Base-by-base conservation (phyloP, 192 early-diverging fungal genomes). In the Coemansia sp. region DNA sequence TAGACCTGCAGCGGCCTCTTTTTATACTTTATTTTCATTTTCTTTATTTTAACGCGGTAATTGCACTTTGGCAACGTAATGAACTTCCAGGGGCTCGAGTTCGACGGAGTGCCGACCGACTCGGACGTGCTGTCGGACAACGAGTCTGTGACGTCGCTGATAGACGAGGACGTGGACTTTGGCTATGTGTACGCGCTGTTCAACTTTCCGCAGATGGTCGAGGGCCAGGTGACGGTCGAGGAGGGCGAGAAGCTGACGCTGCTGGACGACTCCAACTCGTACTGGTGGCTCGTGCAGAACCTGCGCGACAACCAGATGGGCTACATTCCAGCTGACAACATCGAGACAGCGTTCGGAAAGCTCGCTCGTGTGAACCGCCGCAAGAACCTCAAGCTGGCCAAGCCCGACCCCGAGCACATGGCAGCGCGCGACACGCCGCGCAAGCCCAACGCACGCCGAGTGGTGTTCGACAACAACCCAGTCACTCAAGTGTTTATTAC, bases 311-410 rank as follows among this genome's bases (percentile, higher is more conserved):
- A 70, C 63, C 71, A 85, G 69, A 87, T 91, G 68, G 90, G 90
- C n/a, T 91, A 90, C 65, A 88, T 91, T 36, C 90, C 90, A 3
- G 90, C 90, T 7, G 90, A 91, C 64, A 91, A 75, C 65, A 69
- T 77, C 26, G 81, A 84, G 72, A 88, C 88, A 1, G 84, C 87
- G 4, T 81, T 67, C 47, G 87, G 88, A 53, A 83, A 85, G 56
- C 78, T 87, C 28, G 89, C 89, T 3, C 84, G 89, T 31, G 77
- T 91, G 57, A 89, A 91, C 72, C 84, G 85, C 58, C 69, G 73
- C 48, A 73, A 75, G 49, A 90, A 90, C 75, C 79, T 90, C 31
- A 80, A 83, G 71, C 60, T 71, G 23, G 71, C 66, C 55, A 66
- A 58, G 65, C 73, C 71, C 4, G 70, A 70, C 58, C 69, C 69